Percentiles rank a stretch among this genome's conserved stretches.
Conservation (phyloP, 2,329 filamentous ascomycete genomes). For the Fusarium cicatricum region DNA sequence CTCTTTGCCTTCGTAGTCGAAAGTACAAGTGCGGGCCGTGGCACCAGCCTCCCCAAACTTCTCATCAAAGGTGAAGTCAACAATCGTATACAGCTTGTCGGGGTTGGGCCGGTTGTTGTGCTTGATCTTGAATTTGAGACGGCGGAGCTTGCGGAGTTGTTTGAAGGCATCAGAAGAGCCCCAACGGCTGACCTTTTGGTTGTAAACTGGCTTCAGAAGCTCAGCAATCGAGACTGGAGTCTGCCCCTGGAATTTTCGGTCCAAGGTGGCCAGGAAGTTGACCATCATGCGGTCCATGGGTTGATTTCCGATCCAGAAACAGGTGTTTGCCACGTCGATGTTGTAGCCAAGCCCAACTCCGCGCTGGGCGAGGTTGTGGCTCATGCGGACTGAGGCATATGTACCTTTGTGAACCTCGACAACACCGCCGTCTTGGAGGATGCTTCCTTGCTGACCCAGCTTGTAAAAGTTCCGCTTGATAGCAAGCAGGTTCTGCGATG, state of each 20-base stretch:
- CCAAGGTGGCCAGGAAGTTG: conserved; percentile 46
- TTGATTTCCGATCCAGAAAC: conserved; percentile 73
- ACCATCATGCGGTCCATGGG: conserved; percentile 50
- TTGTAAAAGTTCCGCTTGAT: conserved; percentile 89
- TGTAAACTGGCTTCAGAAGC: conserved; percentile 48
- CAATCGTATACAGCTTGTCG: conserved; percentile 60
- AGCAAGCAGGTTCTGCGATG: conserved; percentile 70
- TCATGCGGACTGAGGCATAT: conserved; percentile 84
- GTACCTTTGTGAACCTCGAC: conserved; percentile 87
- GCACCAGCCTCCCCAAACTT: conserved; percentile 56
- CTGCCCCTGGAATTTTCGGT: conserved; percentile 41
- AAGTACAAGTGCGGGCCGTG: conserved; percentile 60
- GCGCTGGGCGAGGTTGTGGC: conserved; percentile 59
- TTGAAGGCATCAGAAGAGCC: conserved; percentile 61
- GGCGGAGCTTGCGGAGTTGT: conserved; percentile 61
- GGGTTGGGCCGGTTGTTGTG: conserved; percentile 57
- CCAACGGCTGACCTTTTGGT: conserved; percentile 33
- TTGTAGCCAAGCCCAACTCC: conserved; percentile 79
- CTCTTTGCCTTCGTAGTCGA: conserved; percentile 60
- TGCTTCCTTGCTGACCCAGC: conserved; percentile 54
- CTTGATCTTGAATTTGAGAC: conserved; percentile 63
- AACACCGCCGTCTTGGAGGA: conserved; percentile 65
- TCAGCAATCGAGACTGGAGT: conserved; percentile 40
- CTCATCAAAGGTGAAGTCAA: conserved; percentile 58
- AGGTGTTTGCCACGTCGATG: conserved; percentile 89